A percentile compares a stretch with the other conserved stretches of the same genome.
Conservation (phyloP, 2,329 filamentous ascomycete species). For the Sporothrix mexicana region DNA sequence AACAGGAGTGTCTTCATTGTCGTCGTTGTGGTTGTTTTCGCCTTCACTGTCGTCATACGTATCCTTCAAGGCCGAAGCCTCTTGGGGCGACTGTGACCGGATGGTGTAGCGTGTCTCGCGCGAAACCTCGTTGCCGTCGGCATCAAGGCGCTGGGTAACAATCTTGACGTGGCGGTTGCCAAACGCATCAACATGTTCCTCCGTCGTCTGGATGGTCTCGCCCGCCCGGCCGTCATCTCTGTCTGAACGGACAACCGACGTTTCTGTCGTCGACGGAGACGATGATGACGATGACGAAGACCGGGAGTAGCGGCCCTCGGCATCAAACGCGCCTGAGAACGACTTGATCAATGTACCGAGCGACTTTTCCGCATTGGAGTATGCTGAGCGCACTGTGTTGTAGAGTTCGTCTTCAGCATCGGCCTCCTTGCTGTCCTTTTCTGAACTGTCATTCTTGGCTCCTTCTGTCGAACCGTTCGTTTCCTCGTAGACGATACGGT, state of each 20-base stretch:
- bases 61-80: background rate
- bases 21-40: background rate
- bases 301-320: background rate
- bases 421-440: conserved; percentile 37
- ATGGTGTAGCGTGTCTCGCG: conserved; percentile 44
- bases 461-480: background rate
- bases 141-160: conserved; percentile 50
- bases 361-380: conserved; percentile 48
- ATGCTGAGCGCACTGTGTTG: conserved; percentile 47
- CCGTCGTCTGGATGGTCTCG: conserved; percentile 46
- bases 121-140: conserved; percentile 51
- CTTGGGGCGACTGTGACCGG: conserved; percentile 31
- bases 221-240: conserved; percentile 1
- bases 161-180: conserved; percentile 53
- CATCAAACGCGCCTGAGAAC: conserved; percentile 40
- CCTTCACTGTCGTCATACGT: background rate
- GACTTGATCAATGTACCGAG: conserved; percentile 51
- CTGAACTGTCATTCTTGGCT: conserved; percentile 40
- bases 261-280: conserved; percentile 2
- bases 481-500: conserved; percentile 38
- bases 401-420: conserved; percentile 53
- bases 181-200: conserved; percentile 52
- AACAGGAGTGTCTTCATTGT: background rate
- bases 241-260: background rate
- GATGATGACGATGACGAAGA: background rate